These are phyloP conservation scores for Xylaria hypoxylon DNA, from an alignment of 2,329 filamentous ascomycete species.

Conservation along the genomic window DNA sequence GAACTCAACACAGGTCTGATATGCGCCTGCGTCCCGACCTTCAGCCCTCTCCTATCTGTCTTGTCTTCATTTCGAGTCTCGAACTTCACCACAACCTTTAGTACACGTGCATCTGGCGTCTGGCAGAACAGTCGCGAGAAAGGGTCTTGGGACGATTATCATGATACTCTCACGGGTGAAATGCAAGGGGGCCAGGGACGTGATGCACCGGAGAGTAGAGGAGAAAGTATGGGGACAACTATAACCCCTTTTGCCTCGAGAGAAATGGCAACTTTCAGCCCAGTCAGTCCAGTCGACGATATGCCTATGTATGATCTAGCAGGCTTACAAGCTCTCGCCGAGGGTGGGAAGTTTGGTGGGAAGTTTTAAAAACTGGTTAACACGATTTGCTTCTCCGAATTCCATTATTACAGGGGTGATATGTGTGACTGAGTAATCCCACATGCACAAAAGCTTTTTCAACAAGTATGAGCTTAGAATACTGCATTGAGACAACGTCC, in stretches of 20 bases:
- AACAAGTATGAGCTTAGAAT: background rate
- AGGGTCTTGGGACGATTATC: constrained; percentile 29
- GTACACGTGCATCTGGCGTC: constrained; percentile 37
- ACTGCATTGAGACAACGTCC: background rate
- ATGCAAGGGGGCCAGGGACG: background rate
- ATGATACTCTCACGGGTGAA: constrained; percentile 23
- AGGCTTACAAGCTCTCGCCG: constrained; percentile 43
- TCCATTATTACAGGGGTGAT: background rate
- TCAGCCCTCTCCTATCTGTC: constrained; percentile 44
- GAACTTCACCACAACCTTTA: constrained; percentile 36
- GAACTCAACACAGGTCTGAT: constrained; percentile 50
- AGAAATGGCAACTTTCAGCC: constrained; percentile 38
- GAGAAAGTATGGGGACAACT: constrained; percentile 11
- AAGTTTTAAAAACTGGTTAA: background rate
- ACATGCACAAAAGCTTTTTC: background rate
- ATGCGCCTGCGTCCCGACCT: constrained; percentile 48
- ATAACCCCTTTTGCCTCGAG: constrained; percentile 21
- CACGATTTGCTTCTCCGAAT: background rate
- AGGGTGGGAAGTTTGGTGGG: constrained; percentile 24
- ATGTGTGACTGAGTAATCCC: background rate
- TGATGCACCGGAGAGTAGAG: background rate
- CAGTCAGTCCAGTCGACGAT: constrained; percentile 33
- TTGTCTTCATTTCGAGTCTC: constrained; percentile 34
- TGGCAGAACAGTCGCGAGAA: constrained; percentile 42
- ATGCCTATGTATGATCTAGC: constrained; percentile 44